Evolutionary conservation across 2,329 filamentous ascomycete species (phyloP).

Genomic region (Akanthomyces uredinophilus): DNA sequence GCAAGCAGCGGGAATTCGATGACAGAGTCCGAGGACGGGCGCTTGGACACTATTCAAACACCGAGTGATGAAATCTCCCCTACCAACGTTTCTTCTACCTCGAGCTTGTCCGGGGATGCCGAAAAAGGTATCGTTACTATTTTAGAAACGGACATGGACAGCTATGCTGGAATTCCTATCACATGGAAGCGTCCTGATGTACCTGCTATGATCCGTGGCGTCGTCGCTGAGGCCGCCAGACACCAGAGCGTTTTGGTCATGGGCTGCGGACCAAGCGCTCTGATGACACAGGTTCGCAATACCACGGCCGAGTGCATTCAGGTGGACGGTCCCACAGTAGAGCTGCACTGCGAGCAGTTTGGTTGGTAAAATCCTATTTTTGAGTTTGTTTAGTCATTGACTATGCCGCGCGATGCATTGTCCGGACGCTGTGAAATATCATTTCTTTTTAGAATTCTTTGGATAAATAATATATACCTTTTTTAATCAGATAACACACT

Average conservation of each 20-base stretch:
- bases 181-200: slow-evolving; percentile 34
- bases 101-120: neutral
- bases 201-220: slow-evolving; percentile 27
- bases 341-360: slow-evolving; percentile 46
- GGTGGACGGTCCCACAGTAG: slow-evolving; percentile 37
- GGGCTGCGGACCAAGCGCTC: slow-evolving; percentile 40
- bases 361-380: slow-evolving; percentile 30
- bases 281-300: slow-evolving; percentile 39
- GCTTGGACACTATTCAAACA: neutral
- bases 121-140: neutral
- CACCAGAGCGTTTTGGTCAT: slow-evolving; percentile 36
- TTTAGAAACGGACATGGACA: slow-evolving; percentile 1
- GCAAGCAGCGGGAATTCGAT: neutral
- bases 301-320: slow-evolving; percentile 36
- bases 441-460: neutral
- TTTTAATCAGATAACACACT: neutral
- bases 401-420: neutral
- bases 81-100: neutral
- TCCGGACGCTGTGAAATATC: neutral
- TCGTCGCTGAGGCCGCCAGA: slow-evolving; percentile 24
- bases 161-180: slow-evolving; percentile 22
- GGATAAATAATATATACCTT: neutral
- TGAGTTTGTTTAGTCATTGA: neutral
- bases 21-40: neutral
- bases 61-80: neutral